phyloP scores from a whole-genome alignment of 2,329 filamentous ascomycete genomes.

The Spiromastix sp. region DNA sequence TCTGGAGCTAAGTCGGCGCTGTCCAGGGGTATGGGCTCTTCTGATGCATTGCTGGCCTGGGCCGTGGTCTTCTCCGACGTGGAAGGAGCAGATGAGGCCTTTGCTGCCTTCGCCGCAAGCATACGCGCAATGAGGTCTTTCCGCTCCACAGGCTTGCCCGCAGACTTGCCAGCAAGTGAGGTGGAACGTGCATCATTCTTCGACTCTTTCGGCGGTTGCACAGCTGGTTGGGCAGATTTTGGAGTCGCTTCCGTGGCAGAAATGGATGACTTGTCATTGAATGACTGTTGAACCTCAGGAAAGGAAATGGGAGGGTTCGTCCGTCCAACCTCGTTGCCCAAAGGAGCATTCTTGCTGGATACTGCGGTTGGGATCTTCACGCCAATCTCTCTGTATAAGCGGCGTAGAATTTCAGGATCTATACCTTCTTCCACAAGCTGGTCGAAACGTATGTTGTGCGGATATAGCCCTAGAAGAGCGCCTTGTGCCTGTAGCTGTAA shows the following conservation, averaged over 20 bases:
- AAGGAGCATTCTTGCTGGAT: constrained; percentile 1
- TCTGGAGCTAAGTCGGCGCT: too few species aligned
- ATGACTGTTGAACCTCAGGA: constrained; percentile 66
- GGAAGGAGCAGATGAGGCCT: constrained; percentile 20
- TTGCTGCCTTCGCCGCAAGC: constrained; percentile 60
- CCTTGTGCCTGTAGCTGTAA: constrained; percentile 46
- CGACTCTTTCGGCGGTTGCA: constrained; percentile 9
- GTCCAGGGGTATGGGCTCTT: too few species aligned
- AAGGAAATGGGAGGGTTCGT: constrained; percentile 25
- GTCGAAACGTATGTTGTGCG: constrained; percentile 60
- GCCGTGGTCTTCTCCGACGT: neutral
- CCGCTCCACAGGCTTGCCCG: constrained; percentile 47
- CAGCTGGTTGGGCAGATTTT: neutral
- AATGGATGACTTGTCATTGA: constrained; percentile 54
- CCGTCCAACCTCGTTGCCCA: neutral
- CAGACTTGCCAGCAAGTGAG: neutral
- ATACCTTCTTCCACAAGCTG: constrained; percentile 66
- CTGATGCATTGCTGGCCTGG: too few species aligned
- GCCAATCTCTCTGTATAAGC: constrained; percentile 59
- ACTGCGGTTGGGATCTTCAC: constrained; percentile 31
- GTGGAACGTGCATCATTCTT: constrained; percentile 6
- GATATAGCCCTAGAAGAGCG: constrained; percentile 52
- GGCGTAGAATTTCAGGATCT: constrained; percentile 50
- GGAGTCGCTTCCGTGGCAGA: neutral
- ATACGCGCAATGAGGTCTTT: constrained; percentile 69